Evolutionary conservation across 2,329 filamentous ascomycete genomes (phyloP).

Genomic region (Talaromyces sp.): DNA sequence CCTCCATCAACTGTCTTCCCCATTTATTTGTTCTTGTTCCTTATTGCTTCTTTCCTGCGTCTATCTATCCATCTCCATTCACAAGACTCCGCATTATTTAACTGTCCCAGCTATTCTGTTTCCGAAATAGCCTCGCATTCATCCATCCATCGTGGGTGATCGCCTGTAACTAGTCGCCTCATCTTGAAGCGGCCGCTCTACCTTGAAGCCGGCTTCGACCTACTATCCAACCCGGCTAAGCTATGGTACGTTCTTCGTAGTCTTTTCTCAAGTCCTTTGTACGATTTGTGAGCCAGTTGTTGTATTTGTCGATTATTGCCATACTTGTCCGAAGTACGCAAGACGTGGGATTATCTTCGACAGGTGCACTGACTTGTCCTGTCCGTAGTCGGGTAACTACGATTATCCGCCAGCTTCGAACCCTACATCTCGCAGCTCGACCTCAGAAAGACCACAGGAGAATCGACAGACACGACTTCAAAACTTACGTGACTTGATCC

Average conservation of each 20-base stretch:
- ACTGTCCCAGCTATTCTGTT: neutral
- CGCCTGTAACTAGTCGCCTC: neutral
- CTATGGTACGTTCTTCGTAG: neutral
- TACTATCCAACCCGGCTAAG: neutral
- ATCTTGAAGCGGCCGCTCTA: too few species aligned
- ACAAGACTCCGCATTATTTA: too few species aligned
- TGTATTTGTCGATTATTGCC: neutral
- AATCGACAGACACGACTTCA: slow-evolving; percentile 25
- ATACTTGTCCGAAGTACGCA: neutral
- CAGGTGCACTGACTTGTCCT: slow-evolving; percentile 19
- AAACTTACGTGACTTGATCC: slow-evolving; percentile 36
- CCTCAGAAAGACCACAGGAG: slow-evolving; percentile 22
- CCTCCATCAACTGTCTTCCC: neutral
- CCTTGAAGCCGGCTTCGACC: neutral
- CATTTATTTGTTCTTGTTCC: neutral
- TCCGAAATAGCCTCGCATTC: neutral
- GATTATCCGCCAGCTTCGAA: slow-evolving; percentile 39
- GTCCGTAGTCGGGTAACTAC: slow-evolving; percentile 39
- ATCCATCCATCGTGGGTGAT: neutral
- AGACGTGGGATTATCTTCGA: neutral
- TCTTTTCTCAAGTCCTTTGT: neutral
- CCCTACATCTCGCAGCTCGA: slow-evolving; percentile 22
- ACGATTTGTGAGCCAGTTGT: neutral
- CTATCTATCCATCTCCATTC: neutral
- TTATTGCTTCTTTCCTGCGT: too few species aligned